These are phyloP conservation scores for Picochlorum sp. DNA, from an alignment of 139 green algal genomes.

Conservation along the genomic window DNA sequence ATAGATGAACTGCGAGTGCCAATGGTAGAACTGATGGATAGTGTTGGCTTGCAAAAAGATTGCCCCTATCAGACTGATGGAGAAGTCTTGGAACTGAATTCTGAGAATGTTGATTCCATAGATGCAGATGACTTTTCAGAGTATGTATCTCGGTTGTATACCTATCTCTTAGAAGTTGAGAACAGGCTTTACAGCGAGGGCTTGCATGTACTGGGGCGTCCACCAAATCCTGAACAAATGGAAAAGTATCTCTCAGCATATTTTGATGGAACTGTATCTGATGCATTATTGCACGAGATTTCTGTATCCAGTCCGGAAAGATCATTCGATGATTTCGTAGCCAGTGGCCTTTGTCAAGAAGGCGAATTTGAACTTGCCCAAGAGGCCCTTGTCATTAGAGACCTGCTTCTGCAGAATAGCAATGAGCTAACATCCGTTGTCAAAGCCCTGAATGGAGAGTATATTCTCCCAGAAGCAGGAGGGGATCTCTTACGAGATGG, in stretches of 20 bases:
- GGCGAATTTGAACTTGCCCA: constrained; percentile 9
- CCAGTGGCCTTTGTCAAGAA: neutral
- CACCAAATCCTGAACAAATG: constrained; percentile 37
- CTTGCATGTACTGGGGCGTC: constrained; percentile 79
- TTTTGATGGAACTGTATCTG: constrained; percentile 52
- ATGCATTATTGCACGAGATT: constrained; percentile 49
- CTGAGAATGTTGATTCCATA: constrained; percentile 33
- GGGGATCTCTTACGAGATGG: constrained; percentile 93
- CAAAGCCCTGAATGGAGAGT: constrained; percentile 72
- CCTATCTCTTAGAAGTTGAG: constrained; percentile 86
- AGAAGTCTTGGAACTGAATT: constrained; percentile 13
- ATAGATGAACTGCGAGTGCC: constrained; percentile 24
- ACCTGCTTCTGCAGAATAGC: constrained; percentile 67
- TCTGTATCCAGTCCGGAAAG: too few relatives aligned
- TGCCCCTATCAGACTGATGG: constrained; percentile 39
- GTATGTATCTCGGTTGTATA: constrained; percentile 64
- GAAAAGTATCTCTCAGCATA: constrained; percentile 60
- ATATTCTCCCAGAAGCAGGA: constrained; percentile 74
- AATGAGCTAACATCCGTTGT: constrained; percentile 69
- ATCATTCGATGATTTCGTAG: neutral
- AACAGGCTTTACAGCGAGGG: constrained; percentile 89
- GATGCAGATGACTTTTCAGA: constrained; percentile 38
- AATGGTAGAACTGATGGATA: constrained; percentile 40
- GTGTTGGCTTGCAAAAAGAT: constrained; percentile 53
- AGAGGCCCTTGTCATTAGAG: constrained; percentile 70